phyloP scores from a whole-genome alignment of 1,139 yeast genomes.

The Hansenula anomala region DNA sequence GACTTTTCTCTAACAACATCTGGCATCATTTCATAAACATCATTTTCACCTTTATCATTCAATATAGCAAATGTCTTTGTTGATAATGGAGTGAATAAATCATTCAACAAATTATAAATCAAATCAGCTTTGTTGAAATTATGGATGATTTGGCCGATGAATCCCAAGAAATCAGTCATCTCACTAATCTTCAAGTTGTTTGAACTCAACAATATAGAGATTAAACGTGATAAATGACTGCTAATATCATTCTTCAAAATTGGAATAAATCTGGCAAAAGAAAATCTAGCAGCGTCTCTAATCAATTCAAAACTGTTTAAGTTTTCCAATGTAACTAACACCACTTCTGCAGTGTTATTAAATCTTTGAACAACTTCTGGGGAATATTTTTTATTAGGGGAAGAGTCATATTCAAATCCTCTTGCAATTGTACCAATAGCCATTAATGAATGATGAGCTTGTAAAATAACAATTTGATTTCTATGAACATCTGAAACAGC shows the following conservation, averaged over 20 bases:
- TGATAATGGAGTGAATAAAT: slow-evolving; percentile 68
- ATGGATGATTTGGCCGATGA: slow-evolving; percentile 85
- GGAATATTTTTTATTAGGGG: slow-evolving; percentile 21
- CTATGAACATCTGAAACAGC: slow-evolving; percentile 48
- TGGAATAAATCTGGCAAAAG: slow-evolving; percentile 84
- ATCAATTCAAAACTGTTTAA: slow-evolving; percentile 63
- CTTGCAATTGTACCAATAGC: slow-evolving; percentile 88
- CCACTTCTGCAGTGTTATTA: slow-evolving; percentile 74
- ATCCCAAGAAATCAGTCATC: slow-evolving; percentile 74
- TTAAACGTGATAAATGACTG: slow-evolving; percentile 62
- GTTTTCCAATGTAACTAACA: slow-evolving; percentile 75
- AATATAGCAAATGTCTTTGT: slow-evolving; percentile 57
- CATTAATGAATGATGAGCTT: slow-evolving; percentile 82
- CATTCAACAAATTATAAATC: slow-evolving; percentile 70
- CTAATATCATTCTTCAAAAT: slow-evolving; percentile 54
- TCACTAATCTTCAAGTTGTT: slow-evolving; percentile 60
- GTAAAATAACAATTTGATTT: slow-evolving; percentile 48
- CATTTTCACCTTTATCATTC: slow-evolving; percentile 35
- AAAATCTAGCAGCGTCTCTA: slow-evolving; percentile 82
- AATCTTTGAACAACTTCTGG: slow-evolving; percentile 46
- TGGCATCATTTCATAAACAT: slow-evolving; percentile 35
- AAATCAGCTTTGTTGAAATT: slow-evolving; percentile 61
- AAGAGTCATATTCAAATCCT: slow-evolving; percentile 46
- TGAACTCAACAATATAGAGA: slow-evolving; percentile 68
- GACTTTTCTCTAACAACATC: slow-evolving; percentile 55